Percentiles rank a stretch among this genome's conserved stretches.
phyloP scores from a whole-genome alignment of 192 early-diverging fungal species.

The Gaertneriomyces semiglobifer region DNA sequence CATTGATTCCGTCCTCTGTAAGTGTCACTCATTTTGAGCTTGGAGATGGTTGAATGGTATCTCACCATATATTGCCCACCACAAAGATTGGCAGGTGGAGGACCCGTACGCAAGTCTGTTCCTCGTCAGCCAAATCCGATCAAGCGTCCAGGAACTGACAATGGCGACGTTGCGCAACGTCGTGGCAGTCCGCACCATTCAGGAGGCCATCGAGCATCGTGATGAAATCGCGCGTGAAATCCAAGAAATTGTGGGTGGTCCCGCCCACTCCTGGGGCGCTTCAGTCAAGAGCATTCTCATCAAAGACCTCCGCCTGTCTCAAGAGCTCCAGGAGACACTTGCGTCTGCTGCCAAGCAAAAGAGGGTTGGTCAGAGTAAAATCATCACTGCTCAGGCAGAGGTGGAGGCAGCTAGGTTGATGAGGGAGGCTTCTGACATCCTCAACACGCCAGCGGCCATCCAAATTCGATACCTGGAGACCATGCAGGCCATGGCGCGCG shows the following conservation, averaged over 20 bases:
- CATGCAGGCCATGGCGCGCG: conserved; percentile 70
- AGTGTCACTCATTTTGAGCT: conserved; percentile 18
- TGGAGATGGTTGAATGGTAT: neutral
- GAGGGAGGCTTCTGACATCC: conserved; percentile 88
- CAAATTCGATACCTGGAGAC: conserved; percentile 92
- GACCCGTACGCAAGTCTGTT: conserved; percentile 79
- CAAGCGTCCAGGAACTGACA: conserved; percentile 80
- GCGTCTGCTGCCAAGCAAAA: conserved; percentile 85
- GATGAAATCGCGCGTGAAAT: conserved; percentile 84
- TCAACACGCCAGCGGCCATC: conserved; percentile 74
- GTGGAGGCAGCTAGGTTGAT: conserved; percentile 87
- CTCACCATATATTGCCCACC: conserved; percentile 37
- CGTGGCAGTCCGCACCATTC: conserved; percentile 75
- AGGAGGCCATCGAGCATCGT: conserved; percentile 87
- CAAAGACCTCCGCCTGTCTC: conserved; percentile 76
- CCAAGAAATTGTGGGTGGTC: conserved; percentile 72
- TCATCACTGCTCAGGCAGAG: conserved; percentile 81
- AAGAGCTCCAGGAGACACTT: conserved; percentile 76
- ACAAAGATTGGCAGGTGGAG: conserved; percentile 61
- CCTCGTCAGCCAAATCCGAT: conserved; percentile 75
- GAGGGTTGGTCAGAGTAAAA: conserved; percentile 85
- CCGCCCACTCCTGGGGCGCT: conserved; percentile 72
- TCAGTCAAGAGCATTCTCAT: conserved; percentile 73
- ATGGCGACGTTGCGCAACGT: conserved; percentile 87
- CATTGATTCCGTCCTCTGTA: conserved; percentile 82